Conservation (phyloP, 2,329 filamentous ascomycete species). For the Talaromyces atroroseus region DNA sequence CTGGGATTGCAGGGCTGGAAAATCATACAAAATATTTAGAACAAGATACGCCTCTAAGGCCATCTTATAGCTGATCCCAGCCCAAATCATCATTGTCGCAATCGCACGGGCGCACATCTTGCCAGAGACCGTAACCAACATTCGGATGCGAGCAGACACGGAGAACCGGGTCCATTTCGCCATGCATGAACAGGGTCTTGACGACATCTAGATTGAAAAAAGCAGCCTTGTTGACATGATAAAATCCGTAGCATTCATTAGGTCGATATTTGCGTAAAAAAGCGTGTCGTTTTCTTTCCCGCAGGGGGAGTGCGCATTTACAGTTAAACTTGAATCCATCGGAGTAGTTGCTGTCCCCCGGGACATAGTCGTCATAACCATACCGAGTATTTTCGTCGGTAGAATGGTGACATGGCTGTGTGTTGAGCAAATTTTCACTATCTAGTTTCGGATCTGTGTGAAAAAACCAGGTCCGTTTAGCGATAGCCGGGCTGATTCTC, state of each 20-base stretch:
- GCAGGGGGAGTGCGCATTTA: slow-evolving; percentile 1
- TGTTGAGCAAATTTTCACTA: not conserved
- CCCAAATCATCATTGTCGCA: slow-evolving; percentile 1
- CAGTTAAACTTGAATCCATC: too few species aligned
- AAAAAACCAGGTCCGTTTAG: too few species aligned
- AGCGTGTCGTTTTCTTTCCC: slow-evolving; percentile 15
- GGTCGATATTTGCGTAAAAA: slow-evolving; percentile 14
- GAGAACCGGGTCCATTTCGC: slow-evolving; percentile 20
- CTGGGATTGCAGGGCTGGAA: too few species aligned
- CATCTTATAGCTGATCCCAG: slow-evolving; percentile 15
- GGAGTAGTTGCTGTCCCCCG: too few species aligned
- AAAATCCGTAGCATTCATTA: slow-evolving; percentile 17
- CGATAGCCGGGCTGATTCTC: not conserved
- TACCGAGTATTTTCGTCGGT: too few species aligned
- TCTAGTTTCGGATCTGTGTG: too few species aligned
- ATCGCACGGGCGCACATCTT: not conserved
- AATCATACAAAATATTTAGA: slow-evolving; percentile 44
- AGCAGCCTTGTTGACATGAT: slow-evolving; percentile 1
- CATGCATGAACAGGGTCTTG: slow-evolving; percentile 21
- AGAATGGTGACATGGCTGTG: too few species aligned
- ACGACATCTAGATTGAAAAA: slow-evolving; percentile 21
- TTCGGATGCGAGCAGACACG: slow-evolving; percentile 16
- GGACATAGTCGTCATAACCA: not conserved
- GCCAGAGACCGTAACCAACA: slow-evolving; percentile 13
- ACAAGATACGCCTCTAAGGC: slow-evolving; percentile 19